phyloP scores from a whole-genome alignment of 495 filamentous ascomycete species.

The Cairneyella variabilis region DNA sequence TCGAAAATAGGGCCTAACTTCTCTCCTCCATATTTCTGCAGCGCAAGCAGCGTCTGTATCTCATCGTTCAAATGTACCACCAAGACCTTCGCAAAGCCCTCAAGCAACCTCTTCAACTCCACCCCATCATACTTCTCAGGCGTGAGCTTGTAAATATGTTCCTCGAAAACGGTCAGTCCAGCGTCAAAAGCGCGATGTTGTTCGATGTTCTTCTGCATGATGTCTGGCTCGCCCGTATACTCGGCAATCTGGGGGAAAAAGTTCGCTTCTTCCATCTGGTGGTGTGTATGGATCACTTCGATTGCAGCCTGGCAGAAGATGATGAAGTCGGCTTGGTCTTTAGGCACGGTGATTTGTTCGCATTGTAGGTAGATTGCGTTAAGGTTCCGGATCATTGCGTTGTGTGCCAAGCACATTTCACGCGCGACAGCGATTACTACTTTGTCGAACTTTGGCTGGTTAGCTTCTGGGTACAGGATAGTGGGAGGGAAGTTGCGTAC shows the following conservation, averaged over 20 bases:
- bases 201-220: conserved; percentile 21
- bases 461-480: background rate
- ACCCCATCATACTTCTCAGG: conserved; percentile 25
- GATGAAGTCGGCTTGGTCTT: conserved; percentile 34
- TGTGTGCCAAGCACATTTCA: conserved; percentile 43
- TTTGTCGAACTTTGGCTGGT: background rate
- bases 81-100: conserved; percentile 33
- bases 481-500: background rate
- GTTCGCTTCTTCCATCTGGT: conserved; percentile 27
- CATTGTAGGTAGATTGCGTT: conserved; percentile 46
- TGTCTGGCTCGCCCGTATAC: conserved; percentile 17
- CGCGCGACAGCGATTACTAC: conserved; percentile 25
- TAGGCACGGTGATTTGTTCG: conserved; percentile 25
- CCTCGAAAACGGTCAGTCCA: conserved; percentile 22
- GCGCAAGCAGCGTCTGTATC: conserved; percentile 28
- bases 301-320: conserved; percentile 30
- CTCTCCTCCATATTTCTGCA: conserved; percentile 22
- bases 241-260: conserved; percentile 32
- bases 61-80: conserved; percentile 38
- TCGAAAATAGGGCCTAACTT: conserved; percentile 31
- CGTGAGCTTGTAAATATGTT: conserved; percentile 7
- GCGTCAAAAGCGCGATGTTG: conserved; percentile 31
- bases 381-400: conserved; percentile 42
- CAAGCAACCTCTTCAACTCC: conserved; percentile 32
- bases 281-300: conserved; percentile 28